These are phyloP conservation scores for Mortierella hygrophila DNA, from an alignment of 192 early-diverging fungal genomes.

Conservation along the genomic window DNA sequence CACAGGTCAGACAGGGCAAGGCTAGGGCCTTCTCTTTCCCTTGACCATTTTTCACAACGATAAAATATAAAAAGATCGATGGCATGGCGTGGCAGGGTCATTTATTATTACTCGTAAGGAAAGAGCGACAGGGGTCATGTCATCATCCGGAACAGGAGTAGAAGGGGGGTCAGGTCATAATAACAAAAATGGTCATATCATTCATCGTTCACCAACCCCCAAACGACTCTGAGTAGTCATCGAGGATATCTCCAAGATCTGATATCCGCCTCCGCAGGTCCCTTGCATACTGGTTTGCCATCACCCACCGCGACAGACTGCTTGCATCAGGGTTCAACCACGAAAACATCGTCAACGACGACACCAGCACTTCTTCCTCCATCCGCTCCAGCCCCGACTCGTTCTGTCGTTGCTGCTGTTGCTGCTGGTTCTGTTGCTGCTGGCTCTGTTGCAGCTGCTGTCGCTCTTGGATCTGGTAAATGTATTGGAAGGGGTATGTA, in stretches of 20 bases:
- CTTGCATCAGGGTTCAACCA: background rate
- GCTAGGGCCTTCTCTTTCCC: background rate
- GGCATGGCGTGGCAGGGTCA: background rate
- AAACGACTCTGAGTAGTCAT: conserved; percentile 32
- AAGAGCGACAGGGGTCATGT: background rate
- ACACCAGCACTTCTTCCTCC: background rate
- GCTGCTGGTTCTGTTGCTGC: conserved; percentile 11
- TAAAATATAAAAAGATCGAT: background rate
- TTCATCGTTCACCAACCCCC: conserved; percentile 13
- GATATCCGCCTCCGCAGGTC: conserved; percentile 16
- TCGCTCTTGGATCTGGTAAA: background rate
- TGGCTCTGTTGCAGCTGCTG: background rate
- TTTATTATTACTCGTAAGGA: conserved; percentile 2
- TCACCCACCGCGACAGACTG: conserved; percentile 15
- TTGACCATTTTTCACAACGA: background rate
- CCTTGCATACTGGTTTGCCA: conserved; percentile 9
- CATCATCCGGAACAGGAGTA: background rate
- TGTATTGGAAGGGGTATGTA: background rate
- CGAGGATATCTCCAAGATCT: conserved; percentile 30
- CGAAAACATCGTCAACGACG: conserved; percentile 2
- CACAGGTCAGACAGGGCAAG: background rate
- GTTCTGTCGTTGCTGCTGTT: conserved; percentile 6
- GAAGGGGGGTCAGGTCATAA: background rate
- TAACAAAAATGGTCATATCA: background rate
- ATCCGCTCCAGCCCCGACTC: background rate